phyloP scores from a whole-genome alignment of 176 grass and related monocot genomes.

The Juncus inflexus region DNA sequence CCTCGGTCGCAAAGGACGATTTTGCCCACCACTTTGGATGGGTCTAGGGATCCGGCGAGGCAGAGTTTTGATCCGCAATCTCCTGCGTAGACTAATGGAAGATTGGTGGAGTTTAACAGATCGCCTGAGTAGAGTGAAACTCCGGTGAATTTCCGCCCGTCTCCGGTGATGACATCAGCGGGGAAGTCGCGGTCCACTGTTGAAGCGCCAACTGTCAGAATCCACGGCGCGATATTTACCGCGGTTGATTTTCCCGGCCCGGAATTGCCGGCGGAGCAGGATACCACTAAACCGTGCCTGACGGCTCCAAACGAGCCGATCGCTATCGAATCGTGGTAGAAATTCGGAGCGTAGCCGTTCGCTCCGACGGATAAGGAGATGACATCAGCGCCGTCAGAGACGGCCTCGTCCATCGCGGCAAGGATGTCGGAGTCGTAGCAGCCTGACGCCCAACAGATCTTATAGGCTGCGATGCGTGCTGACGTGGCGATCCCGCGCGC shows the following conservation, averaged over 20 bases:
- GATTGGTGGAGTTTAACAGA: slow-evolving; percentile 25
- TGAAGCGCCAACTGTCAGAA: slow-evolving; percentile 71
- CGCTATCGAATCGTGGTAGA: slow-evolving; percentile 54
- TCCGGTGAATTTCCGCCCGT: slow-evolving; percentile 42
- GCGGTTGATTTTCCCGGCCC: slow-evolving; percentile 58
- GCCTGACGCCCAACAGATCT: slow-evolving; percentile 74
- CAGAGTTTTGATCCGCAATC: slow-evolving; percentile 61
- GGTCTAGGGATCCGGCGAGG: slow-evolving; percentile 28
- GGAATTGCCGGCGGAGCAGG: slow-evolving; percentile 70
- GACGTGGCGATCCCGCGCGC: slow-evolving; percentile 61
- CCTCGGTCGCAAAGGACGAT: slow-evolving; percentile 74
- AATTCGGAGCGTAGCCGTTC: slow-evolving; percentile 36
- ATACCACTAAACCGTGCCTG: slow-evolving; percentile 61
- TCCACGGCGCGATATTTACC: slow-evolving; percentile 74
- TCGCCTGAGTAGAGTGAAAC: slow-evolving; percentile 67
- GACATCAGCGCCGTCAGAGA: slow-evolving; percentile 63
- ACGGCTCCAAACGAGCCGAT: slow-evolving; percentile 67
- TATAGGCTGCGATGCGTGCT: slow-evolving; percentile 73
- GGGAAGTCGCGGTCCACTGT: slow-evolving; percentile 73
- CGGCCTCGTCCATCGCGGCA: slow-evolving; percentile 65
- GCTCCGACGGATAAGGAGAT: slow-evolving; percentile 78
- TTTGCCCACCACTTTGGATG: slow-evolving; percentile 55
- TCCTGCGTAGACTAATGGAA: slow-evolving; percentile 49
- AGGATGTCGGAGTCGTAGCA: slow-evolving; percentile 88
- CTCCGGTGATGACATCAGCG: slow-evolving; percentile 53